These are phyloP conservation scores for Microdochium bolleyi DNA, from an alignment of 2,329 filamentous ascomycete species.

Conservation along the genomic window DNA sequence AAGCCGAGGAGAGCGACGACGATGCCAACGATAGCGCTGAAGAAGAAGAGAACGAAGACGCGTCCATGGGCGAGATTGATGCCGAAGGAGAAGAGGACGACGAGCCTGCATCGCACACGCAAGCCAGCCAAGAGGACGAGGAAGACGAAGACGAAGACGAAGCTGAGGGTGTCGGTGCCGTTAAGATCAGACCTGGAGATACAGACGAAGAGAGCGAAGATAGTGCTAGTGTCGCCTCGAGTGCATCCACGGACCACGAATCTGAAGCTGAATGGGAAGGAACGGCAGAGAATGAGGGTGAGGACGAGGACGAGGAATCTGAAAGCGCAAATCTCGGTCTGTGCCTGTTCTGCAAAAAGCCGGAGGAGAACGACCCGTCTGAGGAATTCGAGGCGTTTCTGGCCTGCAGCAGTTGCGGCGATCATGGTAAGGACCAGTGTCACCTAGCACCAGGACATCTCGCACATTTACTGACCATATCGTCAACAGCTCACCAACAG, in stretches of 20 bases:
- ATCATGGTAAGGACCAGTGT: slow-evolving; percentile 60
- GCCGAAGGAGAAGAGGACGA: slow-evolving; percentile 8
- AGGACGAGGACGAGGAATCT: slow-evolving; percentile 48
- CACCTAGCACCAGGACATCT: slow-evolving; percentile 6
- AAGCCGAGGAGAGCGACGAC: slow-evolving; percentile 24
- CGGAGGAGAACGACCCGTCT: slow-evolving; percentile 74
- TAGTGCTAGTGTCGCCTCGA: slow-evolving; percentile 21
- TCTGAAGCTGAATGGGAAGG: slow-evolving; percentile 21
- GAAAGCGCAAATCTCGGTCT: slow-evolving; percentile 38
- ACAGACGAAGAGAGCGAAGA: slow-evolving; percentile 34
- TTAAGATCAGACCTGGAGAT: slow-evolving; percentile 47
- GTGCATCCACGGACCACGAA: slow-evolving; percentile 15
- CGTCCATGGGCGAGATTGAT: slow-evolving; percentile 17
- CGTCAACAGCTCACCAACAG: slow-evolving; percentile 72
- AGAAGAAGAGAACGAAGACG: slow-evolving; percentile 30
- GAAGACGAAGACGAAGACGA: slow-evolving; percentile 29
- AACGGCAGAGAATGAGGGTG: slow-evolving; percentile 20
- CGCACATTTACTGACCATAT: slow-evolving; percentile 28
- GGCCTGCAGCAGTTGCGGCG: slow-evolving; percentile 68
- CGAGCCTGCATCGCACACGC: slow-evolving; percentile 9
- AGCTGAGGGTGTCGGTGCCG: slow-evolving; percentile 47
- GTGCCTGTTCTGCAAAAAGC: slow-evolving; percentile 71
- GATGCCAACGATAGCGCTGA: slow-evolving; percentile 32
- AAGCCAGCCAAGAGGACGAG: slow-evolving; percentile 4
- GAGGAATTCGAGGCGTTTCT: slow-evolving; percentile 77